A percentile compares a stretch with the other conserved stretches of the same genome.
Conservation (phyloP, 352 stramenopile genomes). For the Globisporangium okanoganense region DNA sequence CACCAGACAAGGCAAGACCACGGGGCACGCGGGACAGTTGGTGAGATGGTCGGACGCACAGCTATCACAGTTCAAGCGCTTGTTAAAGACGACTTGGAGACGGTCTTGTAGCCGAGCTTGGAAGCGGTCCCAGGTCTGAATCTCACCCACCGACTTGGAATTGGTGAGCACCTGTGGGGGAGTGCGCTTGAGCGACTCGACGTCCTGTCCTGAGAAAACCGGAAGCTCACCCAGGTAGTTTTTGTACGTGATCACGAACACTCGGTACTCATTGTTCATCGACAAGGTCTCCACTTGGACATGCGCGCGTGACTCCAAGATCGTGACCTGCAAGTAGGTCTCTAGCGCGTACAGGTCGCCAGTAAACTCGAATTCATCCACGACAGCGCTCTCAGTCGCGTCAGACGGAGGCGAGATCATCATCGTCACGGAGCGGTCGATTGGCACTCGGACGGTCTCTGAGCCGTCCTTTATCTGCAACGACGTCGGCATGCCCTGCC, state of each 20-base stretch:
- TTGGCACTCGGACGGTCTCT: constrained; percentile 4
- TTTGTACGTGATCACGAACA: constrained; percentile 3
- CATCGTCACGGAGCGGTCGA: neutral
- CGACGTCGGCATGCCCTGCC: neutral
- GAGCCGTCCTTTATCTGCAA: neutral
- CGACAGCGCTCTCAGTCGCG: neutral
- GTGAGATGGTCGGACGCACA: neutral
- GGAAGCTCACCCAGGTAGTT: constrained; percentile 11
- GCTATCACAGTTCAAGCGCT: neutral
- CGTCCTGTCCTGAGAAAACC: neutral
- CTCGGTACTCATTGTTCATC: neutral
- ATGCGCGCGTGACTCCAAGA: neutral
- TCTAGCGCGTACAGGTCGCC: neutral
- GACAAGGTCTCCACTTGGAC: neutral
- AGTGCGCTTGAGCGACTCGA: neutral
- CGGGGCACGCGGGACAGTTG: neutral
- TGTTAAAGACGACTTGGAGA: neutral
- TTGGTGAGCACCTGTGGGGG: neutral
- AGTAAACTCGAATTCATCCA: constrained; percentile 8
- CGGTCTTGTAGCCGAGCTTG: neutral
- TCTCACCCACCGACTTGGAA: neutral
- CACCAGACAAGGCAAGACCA: constrained; percentile 5
- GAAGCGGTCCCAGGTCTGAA: constrained; percentile 4
- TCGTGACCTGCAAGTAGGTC: neutral
- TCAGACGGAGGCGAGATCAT: neutral